Evolutionary conservation across 139 green algal genomes (phyloP).

Genomic region (Coelastrella sp.): DNA sequence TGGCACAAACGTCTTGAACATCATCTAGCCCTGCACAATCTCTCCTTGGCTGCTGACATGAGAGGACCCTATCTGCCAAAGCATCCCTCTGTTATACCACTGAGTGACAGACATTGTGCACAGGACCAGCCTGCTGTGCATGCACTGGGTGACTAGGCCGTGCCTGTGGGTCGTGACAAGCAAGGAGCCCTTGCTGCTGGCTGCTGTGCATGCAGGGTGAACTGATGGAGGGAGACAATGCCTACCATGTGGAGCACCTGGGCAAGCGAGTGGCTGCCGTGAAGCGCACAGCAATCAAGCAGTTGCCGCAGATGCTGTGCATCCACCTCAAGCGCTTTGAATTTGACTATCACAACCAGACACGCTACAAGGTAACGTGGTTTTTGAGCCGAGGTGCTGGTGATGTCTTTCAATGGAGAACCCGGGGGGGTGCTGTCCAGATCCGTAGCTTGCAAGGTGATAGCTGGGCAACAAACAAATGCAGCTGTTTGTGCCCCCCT

Average conservation of each 20-base stretch:
- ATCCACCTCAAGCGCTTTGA: slow-evolving; percentile 93
- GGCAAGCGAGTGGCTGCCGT: slow-evolving; percentile 82
- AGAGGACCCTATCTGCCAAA: neutral
- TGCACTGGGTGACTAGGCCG: neutral
- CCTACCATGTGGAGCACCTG: slow-evolving; percentile 87
- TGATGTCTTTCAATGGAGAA: neutral
- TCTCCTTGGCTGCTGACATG: neutral
- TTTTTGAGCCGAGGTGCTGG: slow-evolving; percentile 3
- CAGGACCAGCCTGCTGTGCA: too few species aligned
- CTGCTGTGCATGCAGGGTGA: slow-evolving; percentile 64
- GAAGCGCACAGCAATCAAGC: slow-evolving; percentile 80
- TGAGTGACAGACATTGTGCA: too few species aligned
- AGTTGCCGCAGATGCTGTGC: slow-evolving; percentile 79
- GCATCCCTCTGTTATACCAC: too few species aligned
- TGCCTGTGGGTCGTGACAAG: neutral
- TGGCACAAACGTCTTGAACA: too few species aligned
- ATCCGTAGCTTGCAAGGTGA: too few species aligned
- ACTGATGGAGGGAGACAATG: slow-evolving; percentile 95
- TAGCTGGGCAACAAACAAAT: too few species aligned
- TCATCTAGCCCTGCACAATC: too few species aligned
- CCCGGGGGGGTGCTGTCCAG: neutral
- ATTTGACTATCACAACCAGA: slow-evolving; percentile 86
- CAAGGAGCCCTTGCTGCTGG: neutral
- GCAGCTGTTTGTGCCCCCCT: too few species aligned
- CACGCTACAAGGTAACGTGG: slow-evolving; percentile 74